Evolutionary conservation across 2,329 filamentous ascomycete genomes (phyloP).

Genomic region (Fulvia fulva): DNA sequence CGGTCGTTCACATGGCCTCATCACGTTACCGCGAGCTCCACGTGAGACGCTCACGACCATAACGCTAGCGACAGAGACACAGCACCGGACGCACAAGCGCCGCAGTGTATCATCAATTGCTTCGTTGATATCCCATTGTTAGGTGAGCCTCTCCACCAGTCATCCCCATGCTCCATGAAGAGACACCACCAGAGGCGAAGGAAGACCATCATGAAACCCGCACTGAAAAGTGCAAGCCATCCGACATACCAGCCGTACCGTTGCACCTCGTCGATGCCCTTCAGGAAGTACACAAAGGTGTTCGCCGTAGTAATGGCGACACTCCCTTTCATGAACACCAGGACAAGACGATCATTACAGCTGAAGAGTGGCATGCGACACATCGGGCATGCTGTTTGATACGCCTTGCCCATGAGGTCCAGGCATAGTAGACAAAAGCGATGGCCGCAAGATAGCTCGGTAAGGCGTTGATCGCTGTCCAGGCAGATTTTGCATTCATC

Average conservation of each 20-base stretch:
- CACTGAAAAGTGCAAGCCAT: background rate
- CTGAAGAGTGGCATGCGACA: background rate
- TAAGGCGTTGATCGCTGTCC: background rate
- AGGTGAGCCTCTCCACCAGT: too few relatives aligned
- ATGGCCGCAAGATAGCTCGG: background rate
- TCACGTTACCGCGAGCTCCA: too few relatives aligned
- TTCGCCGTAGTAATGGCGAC: background rate
- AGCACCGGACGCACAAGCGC: too few relatives aligned
- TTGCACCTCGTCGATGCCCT: background rate
- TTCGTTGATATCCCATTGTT: too few relatives aligned
- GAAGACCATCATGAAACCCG: too few relatives aligned
- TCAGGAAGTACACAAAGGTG: background rate
- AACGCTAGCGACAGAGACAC: too few relatives aligned
- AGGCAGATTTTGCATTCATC: background rate
- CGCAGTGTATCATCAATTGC: too few relatives aligned
- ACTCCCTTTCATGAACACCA: background rate
- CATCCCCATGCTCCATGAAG: too few relatives aligned
- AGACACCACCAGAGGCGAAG: too few relatives aligned
- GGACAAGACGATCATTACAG: background rate
- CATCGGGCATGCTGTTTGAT: background rate
- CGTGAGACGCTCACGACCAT: too few relatives aligned
- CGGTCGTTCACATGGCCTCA: too few relatives aligned
- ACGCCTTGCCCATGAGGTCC: background rate
- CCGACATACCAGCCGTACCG: background rate
- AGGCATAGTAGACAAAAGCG: background rate